Conservation (phyloP, 768 basidiomycete genomes). For the Hirschioporus abietinus region DNA sequence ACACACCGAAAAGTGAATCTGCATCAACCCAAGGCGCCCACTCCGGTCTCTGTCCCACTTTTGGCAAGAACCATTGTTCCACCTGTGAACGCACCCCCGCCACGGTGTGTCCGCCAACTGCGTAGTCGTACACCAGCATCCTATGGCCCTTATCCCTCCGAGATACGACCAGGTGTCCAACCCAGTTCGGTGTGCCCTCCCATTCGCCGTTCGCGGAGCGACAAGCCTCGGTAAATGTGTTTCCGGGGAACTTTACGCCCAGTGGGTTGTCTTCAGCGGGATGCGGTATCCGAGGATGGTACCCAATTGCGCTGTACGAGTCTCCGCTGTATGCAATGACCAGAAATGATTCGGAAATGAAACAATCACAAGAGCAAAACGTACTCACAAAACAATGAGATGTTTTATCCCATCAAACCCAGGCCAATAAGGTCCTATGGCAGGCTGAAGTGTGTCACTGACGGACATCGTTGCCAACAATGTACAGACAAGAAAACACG, state of each 20-base stretch:
- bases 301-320: conserved; percentile 41
- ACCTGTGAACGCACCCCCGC: conserved; percentile 38
- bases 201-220: conserved; percentile 16
- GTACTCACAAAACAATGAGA: conserved; percentile 49
- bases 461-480: too few species aligned
- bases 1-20: conserved; percentile 44
- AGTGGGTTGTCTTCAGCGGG: conserved; percentile 41
- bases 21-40: conserved; percentile 38
- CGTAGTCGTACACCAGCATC: conserved; percentile 54
- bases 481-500: too few species aligned
- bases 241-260: conserved; percentile 45
- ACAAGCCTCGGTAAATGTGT: conserved; percentile 37
- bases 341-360: background rate
- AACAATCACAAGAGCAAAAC: background rate
- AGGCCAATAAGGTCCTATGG: conserved; percentile 31
- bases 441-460: background rate
- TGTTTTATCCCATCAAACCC: conserved; percentile 36
- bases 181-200: conserved; percentile 46
- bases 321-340: conserved; percentile 44
- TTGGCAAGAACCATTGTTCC: conserved; percentile 15
- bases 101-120: conserved; percentile 46
- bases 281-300: conserved; percentile 5
- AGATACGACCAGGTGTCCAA: conserved; percentile 42
- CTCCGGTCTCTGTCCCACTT: conserved; percentile 29
- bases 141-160: conserved; percentile 13